These are phyloP conservation scores for Lophium mytilinum DNA, from an alignment of 495 filamentous ascomycete genomes.

Conservation along the genomic window DNA sequence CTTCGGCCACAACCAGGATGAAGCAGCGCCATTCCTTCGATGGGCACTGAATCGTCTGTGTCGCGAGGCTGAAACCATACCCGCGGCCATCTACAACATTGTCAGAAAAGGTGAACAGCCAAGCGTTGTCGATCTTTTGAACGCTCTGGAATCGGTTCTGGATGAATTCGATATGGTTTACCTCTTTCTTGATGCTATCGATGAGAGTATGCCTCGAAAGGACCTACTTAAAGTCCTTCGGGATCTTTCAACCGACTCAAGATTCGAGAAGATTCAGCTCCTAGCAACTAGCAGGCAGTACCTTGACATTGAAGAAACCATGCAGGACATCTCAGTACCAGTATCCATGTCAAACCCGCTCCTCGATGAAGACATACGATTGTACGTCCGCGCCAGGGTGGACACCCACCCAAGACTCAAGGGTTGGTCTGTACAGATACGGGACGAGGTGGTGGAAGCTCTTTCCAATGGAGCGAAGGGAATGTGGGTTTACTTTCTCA, in stretches of 20 bases:
- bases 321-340: slow-evolving; percentile 11
- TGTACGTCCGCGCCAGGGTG: slow-evolving; percentile 26
- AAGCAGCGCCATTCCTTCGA: slow-evolving; percentile 10
- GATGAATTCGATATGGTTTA: slow-evolving; percentile 17
- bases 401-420: slow-evolving; percentile 1
- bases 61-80: slow-evolving; percentile 14
- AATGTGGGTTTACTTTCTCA: slow-evolving; percentile 30
- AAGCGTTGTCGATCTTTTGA: neutral
- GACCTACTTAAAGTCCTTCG: slow-evolving; percentile 20
- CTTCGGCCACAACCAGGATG: slow-evolving; percentile 30
- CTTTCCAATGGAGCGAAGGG: slow-evolving; percentile 33
- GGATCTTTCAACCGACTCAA: slow-evolving; percentile 23
- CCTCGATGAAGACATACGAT: slow-evolving; percentile 32
- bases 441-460: neutral
- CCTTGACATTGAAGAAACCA: slow-evolving; percentile 30
- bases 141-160: slow-evolving; percentile 1
- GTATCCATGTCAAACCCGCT: slow-evolving; percentile 33
- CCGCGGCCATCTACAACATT: slow-evolving; percentile 5
- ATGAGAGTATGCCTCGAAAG: slow-evolving; percentile 27
- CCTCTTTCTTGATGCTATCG: slow-evolving; percentile 32
- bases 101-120: neutral
- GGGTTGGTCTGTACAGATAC: neutral
- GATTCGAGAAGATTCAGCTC: slow-evolving; percentile 34
- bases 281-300: slow-evolving; percentile 39
- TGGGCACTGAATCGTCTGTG: slow-evolving; percentile 32